A percentile compares a stretch with the other conserved stretches of the same genome.
These are phyloP conservation scores for Umbelopsis ramanniana DNA, from an alignment of 192 early-diverging fungal species.

Conservation along the genomic window DNA sequence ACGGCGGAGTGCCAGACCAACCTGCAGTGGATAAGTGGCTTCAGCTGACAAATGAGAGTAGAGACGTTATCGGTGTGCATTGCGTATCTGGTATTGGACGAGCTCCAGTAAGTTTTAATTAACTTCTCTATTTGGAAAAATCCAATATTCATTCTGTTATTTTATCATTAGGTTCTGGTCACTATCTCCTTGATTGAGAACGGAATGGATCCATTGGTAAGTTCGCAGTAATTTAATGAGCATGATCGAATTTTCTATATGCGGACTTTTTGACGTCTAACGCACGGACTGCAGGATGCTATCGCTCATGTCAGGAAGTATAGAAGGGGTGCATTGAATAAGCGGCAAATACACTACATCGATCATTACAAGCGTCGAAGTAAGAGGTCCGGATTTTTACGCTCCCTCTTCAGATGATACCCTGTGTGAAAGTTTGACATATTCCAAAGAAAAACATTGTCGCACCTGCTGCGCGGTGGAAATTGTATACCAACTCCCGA, in stretches of 20 bases:
- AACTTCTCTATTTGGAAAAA: too few relatives aligned
- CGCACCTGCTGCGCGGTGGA: background rate
- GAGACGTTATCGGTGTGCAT: conserved; percentile 57
- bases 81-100: conserved; percentile 82
- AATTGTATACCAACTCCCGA: too few relatives aligned
- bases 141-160: too few relatives aligned
- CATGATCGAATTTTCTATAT: background rate
- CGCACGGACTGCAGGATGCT: conserved; percentile 44
- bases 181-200: conserved; percentile 74
- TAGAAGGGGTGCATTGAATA: conserved; percentile 53
- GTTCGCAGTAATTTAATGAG: background rate
- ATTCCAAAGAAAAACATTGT: background rate
- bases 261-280: background rate
- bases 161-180: conserved; percentile 55
- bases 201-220: conserved; percentile 73
- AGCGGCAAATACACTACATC: conserved; percentile 48
- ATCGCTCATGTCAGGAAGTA: conserved; percentile 47
- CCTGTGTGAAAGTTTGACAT: background rate
- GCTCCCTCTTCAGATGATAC: background rate
- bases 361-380: conserved; percentile 38
- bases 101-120: conserved; percentile 72
- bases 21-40: conserved; percentile 47
- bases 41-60: conserved; percentile 40
- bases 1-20: conserved; percentile 64
- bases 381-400: background rate